These are phyloP conservation scores for Colletotrichum plurivorum DNA, from an alignment of 2,329 filamentous ascomycete species.

Conservation along the genomic window DNA sequence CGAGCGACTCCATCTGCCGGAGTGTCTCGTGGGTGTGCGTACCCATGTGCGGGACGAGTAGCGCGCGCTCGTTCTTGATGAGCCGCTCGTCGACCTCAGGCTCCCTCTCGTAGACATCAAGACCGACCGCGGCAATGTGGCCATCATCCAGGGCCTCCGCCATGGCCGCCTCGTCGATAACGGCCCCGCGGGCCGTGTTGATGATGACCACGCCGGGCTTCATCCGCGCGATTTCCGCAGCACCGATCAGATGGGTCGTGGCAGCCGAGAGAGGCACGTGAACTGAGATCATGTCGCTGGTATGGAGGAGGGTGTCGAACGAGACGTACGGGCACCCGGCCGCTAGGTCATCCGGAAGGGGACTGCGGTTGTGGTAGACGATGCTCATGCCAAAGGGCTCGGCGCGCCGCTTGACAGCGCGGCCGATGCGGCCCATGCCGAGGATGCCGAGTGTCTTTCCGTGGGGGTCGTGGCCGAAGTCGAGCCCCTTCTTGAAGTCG, in stretches of 20 bases:
- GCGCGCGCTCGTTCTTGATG: slow-evolving; percentile 69
- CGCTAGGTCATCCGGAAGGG: slow-evolving; percentile 43
- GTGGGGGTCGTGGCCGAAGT: slow-evolving; percentile 53
- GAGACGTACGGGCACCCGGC: slow-evolving; percentile 56
- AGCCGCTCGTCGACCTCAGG: slow-evolving; percentile 74
- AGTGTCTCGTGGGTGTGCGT: slow-evolving; percentile 72
- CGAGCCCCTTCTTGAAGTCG: slow-evolving; percentile 45
- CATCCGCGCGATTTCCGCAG: slow-evolving; percentile 64
- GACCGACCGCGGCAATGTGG: slow-evolving; percentile 66
- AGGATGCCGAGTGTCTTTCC: slow-evolving; percentile 53
- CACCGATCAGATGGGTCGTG: slow-evolving; percentile 67
- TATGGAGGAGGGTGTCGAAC: slow-evolving; percentile 67
- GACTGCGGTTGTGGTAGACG: slow-evolving; percentile 64
- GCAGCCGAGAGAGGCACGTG: slow-evolving; percentile 66
- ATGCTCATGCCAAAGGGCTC: slow-evolving; percentile 65
- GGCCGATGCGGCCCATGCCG: slow-evolving; percentile 55
- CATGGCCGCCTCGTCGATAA: slow-evolving; percentile 70
- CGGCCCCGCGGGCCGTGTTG: slow-evolving; percentile 70
- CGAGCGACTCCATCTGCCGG: slow-evolving; percentile 46
- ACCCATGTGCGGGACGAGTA: slow-evolving; percentile 78
- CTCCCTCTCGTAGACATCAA: slow-evolving; percentile 72
- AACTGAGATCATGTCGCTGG: slow-evolving; percentile 68
- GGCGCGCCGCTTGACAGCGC: slow-evolving; percentile 56
- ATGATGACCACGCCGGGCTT: slow-evolving; percentile 70
- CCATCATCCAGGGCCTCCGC: slow-evolving; percentile 67